Evolutionary conservation across 2,329 filamentous ascomycete species (phyloP).

Genomic region (Eurotiales sp.): DNA sequence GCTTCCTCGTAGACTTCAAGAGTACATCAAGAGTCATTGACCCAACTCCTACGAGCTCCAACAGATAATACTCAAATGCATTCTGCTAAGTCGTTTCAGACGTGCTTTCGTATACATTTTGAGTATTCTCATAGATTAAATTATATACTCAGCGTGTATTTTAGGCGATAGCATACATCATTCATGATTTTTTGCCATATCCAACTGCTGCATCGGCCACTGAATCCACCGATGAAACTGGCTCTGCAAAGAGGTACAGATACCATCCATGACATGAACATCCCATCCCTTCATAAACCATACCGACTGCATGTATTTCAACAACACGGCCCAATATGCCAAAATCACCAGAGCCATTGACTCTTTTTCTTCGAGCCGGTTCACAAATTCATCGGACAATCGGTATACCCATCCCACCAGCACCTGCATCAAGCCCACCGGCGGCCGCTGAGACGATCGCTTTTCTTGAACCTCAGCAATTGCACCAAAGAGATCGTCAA

Average conservation of each 20-base stretch:
- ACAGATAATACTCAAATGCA: too few species aligned
- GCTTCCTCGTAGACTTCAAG: too few species aligned
- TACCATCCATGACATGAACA: constrained; percentile 29
- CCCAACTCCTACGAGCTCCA: too few species aligned
- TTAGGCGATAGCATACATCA: too few species aligned
- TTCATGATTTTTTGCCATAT: too few species aligned
- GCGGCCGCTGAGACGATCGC: background rate
- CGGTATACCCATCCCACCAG: constrained; percentile 7
- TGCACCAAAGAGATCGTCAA: constrained; percentile 1
- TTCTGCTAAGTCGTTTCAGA: too few species aligned
- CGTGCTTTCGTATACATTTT: too few species aligned
- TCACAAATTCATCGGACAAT: background rate
- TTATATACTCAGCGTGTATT: too few species aligned
- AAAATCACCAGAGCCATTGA: constrained; percentile 25
- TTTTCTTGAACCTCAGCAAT: background rate
- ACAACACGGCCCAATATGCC: constrained; percentile 28
- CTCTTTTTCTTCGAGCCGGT: constrained; percentile 25
- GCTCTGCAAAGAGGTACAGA: constrained; percentile 18
- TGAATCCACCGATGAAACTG: constrained; percentile 15
- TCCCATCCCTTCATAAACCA: constrained; percentile 36
- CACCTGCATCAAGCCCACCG: background rate
- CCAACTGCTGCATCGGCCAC: too few species aligned
- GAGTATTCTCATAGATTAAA: too few species aligned
- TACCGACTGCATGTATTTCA: constrained; percentile 26
- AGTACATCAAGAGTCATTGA: too few species aligned